phyloP scores from a whole-genome alignment of 2,329 filamentous ascomycete species.

The Xylaria sp. region DNA sequence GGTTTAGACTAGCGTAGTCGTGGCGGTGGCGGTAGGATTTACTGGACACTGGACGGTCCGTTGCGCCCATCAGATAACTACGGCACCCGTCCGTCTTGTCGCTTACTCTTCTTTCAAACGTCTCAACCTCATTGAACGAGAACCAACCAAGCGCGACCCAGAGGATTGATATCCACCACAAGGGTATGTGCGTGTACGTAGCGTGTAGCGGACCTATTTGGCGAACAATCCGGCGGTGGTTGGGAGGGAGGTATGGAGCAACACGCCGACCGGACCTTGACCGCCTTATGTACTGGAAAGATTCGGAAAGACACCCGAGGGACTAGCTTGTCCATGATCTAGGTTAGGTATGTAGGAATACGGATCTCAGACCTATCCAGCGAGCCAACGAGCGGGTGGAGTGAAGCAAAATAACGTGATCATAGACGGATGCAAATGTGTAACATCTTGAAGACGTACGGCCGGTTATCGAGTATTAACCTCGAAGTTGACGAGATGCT shows the following conservation, averaged over 20 bases:
- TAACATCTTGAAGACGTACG: neutral
- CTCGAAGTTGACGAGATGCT: conserved; percentile 15
- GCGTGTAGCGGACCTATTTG: conserved; percentile 6
- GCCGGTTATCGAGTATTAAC: conserved; percentile 8
- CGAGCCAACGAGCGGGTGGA: neutral
- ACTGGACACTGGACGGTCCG: conserved; percentile 28
- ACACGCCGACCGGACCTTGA: conserved; percentile 26
- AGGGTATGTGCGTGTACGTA: neutral
- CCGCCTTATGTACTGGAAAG: conserved; percentile 23
- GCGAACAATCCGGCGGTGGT: conserved; percentile 20
- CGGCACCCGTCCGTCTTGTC: neutral
- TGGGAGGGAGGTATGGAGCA: conserved; percentile 18
- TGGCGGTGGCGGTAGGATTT: conserved; percentile 30
- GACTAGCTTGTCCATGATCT: neutral
- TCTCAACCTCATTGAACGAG: conserved; percentile 3
- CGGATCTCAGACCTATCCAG: neutral
- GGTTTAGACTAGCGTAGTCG: conserved; percentile 3
- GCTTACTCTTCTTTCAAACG: conserved; percentile 21
- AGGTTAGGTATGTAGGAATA: neutral
- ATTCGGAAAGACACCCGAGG: conserved; percentile 16
- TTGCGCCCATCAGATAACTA: conserved; percentile 26
- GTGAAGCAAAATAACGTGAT: conserved; percentile 28
- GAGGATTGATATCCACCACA: conserved; percentile 27
- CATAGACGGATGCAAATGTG: conserved; percentile 17
- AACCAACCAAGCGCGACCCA: conserved; percentile 25